Base-by-base conservation (phyloP, 78 protist genomes). In the Dictyostelium capitatum region DNA sequence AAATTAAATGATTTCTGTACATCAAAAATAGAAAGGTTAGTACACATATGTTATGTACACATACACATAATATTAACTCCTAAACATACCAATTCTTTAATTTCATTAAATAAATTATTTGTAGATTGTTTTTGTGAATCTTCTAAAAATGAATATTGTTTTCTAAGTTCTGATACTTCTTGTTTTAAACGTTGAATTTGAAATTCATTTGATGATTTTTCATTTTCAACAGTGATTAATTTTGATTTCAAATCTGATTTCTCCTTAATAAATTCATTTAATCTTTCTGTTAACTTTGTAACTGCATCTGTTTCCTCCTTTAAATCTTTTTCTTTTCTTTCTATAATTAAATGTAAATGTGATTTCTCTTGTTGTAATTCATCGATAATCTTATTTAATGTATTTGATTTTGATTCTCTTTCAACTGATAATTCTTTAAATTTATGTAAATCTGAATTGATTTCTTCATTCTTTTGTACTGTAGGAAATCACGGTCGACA, bases 321-420 rank as follows among this genome's bases (percentile, higher is more conserved):
- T 23, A 87, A 57, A 43, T 87, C 92, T 17, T 77, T 87, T 14
- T 87, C 85, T 59, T 87, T 87, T 48, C 83, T 53, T 20, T 75
- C 83, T 20, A 87, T 74, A 23, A 87, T 87, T 37, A 19, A 25
- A 20, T 77, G 79, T 20, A 87, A 50, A 20, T 19, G 10, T 25
- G 79, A 25, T 70, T 87, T 87, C 64, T 87, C 92, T 50, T 77
- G 57, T 43, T 87, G 92, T 20, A 87, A 30, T 32, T 87, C 92
- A 87, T 87, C 92, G 10, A 57, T 75, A 28, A 87, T 11, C 65
- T 79, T 87, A 50, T 82, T 80, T n/a, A 87, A 48, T 74, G 83
- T 62, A 64, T 87, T 87, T 15, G 92, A 14, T 64, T 77, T 87
- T 30, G 79, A 57, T 50, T 87, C 92, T 19, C 79, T 87, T 64